Conservation (phyloP, 164 flowering plant species). For the Liriodendron chinense region DNA sequence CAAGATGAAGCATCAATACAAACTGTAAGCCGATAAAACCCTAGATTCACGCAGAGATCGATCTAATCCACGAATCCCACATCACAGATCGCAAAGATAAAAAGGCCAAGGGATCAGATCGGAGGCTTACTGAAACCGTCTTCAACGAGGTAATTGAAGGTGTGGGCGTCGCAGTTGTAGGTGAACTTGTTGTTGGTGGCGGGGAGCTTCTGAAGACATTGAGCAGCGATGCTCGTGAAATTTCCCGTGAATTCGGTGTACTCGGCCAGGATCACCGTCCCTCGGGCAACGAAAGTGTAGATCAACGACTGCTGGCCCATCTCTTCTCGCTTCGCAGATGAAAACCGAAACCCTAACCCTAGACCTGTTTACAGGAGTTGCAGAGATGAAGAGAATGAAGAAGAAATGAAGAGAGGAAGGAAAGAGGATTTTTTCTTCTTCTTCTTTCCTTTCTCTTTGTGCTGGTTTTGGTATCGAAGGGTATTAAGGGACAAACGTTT, state of each 20-base stretch:
- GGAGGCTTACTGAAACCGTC: conserved; percentile 23
- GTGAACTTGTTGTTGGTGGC: conserved; percentile 25
- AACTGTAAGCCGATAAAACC: not conserved
- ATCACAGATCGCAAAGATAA: not conserved
- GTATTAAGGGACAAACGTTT: not conserved
- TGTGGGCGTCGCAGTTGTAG: conserved; percentile 26
- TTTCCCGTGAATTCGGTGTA: conserved; percentile 24
- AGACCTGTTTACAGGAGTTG: conserved; percentile 2
- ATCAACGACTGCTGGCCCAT: conserved; percentile 27
- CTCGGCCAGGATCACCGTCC: conserved; percentile 25
- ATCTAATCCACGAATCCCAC: not conserved
- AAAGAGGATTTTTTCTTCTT: not conserved
- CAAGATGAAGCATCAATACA: not conserved
- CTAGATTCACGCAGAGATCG: not conserved
- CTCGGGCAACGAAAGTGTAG: conserved; percentile 26
- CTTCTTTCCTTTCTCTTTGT: not conserved
- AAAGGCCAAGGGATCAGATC: not conserved
- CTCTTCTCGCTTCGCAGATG: not conserved
- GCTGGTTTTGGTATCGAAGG: not conserved
- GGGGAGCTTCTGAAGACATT: conserved; percentile 28
- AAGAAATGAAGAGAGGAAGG: not conserved
- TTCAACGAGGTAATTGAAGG: conserved; percentile 27
- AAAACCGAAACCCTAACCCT: conserved; percentile 7
- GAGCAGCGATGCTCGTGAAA: conserved; percentile 22
- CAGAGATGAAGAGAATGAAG: not conserved